Evolutionary conservation across 768 basidiomycete genomes (phyloP), one percentile per base, ranked within the genome.

Genomic region (Naganishia antarctica): DNA sequence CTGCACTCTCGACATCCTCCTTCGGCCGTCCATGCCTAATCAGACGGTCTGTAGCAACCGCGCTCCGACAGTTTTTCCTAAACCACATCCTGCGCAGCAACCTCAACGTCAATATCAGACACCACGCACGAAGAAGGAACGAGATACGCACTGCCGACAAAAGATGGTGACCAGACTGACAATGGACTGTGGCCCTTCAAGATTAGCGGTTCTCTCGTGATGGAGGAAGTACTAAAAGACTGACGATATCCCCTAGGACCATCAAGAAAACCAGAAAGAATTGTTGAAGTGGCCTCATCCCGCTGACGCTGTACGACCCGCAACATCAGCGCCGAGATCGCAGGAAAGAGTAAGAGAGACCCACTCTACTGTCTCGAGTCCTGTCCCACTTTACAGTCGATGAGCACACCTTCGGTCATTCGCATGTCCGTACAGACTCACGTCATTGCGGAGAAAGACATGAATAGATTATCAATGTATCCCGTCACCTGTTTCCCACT

Each of bases 401-500:
- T 18, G 31, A 28, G 21, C n/a, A 37, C n/a, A n/a, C 3, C n/a
- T 7, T 11, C 8, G 26, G 18, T 9, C 4, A 18, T 4, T 11
- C 31, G n/a, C 1, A 31, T 13, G 2, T n/a, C n/a, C 4, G 18
- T 31, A 43, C 2, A 16, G 49, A 57, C 53, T 57, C 53, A 57
- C 53, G 64, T 66, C 64, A 69, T 66, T n/a, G 68, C 68, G 0
- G 68, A 69, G 47, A 66, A 65, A 46, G 65, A 66, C 64, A 66
- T 66, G 65, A 60, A 66, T 18, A 69, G 51, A 16, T 31, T 41
- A 41, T 69, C 68, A 37, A 69, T 66, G 37, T 69, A 69, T 13
- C 26, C 9, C 16, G 67, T 65, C 28, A 62, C 44, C 15, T 43
- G 44, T 3, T 37, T 37, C 5, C 47, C 61, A 21, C 46, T 48